Conservation (phyloP, 352 stramenopile genomes). For the Pythium aristosporum region DNA sequence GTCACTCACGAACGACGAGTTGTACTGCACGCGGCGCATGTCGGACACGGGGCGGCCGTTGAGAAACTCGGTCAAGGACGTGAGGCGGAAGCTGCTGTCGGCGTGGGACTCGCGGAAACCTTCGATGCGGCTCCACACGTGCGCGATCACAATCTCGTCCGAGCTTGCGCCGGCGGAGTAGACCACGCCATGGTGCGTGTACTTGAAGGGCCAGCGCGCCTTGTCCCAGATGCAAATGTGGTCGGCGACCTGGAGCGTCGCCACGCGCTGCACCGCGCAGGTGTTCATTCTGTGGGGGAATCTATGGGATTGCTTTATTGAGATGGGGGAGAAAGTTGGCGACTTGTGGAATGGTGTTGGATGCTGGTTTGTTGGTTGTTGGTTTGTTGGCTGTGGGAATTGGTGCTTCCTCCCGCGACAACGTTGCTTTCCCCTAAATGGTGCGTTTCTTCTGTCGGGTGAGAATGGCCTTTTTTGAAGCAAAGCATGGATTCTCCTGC, state of each 20-base stretch:
- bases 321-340: background rate
- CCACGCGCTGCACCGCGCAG: constrained; percentile 55
- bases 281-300: constrained; percentile 44
- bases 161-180: constrained; percentile 37
- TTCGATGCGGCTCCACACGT: constrained; percentile 68
- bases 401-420: background rate
- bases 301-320: no score
- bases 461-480: no score
- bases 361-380: background rate
- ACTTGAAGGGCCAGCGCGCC: constrained; percentile 70
- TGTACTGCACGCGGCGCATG: constrained; percentile 78
- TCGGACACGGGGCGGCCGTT: constrained; percentile 51
- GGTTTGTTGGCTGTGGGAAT: background rate
- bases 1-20: constrained; percentile 62
- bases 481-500: no score
- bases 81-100: constrained; percentile 67
- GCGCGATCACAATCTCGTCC: constrained; percentile 58
- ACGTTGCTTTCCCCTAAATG: no score
- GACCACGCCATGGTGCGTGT: constrained; percentile 78
- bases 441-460: no score
- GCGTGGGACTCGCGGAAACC: constrained; percentile 57
- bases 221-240: constrained; percentile 84
- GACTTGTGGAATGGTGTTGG: background rate
- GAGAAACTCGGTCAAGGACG: constrained; percentile 68
- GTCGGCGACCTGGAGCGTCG: constrained; percentile 55